Conservation (phyloP, 306 rosid genomes). For the Quercus alba region DNA sequence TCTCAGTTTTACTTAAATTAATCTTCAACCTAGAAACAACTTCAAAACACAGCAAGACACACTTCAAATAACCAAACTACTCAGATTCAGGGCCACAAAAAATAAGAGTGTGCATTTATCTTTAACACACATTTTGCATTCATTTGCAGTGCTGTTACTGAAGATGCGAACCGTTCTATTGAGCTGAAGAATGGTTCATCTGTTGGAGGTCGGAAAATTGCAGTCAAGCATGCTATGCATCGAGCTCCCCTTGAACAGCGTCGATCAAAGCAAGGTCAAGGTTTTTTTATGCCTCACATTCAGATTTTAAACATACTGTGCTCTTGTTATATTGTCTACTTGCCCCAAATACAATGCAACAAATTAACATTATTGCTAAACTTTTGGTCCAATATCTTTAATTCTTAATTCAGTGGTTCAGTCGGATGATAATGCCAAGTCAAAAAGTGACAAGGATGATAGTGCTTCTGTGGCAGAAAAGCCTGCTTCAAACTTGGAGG, state of each 20-base stretch:
- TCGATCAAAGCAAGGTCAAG: slow-evolving; percentile 61
- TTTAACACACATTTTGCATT: slow-evolving; percentile 3
- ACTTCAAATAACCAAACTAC: no score
- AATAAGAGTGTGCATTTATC: background rate
- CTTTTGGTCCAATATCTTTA: slow-evolving; percentile 5
- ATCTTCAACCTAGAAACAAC: no score
- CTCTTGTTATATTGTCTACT: background rate
- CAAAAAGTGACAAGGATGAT: slow-evolving; percentile 36
- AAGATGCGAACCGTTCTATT: slow-evolving; percentile 78
- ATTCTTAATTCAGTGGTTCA: slow-evolving; percentile 26
- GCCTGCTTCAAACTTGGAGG: slow-evolving; percentile 41
- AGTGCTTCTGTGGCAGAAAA: slow-evolving; percentile 33
- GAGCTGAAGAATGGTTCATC: slow-evolving; percentile 72
- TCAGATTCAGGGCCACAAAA: no score
- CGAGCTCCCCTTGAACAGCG: slow-evolving; percentile 77
- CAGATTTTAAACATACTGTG: slow-evolving; percentile 5
- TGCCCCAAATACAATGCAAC: slow-evolving; percentile 12
- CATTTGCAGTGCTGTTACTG: slow-evolving; percentile 70
- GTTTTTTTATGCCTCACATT: slow-evolving; percentile 35
- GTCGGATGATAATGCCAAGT: slow-evolving; percentile 29
- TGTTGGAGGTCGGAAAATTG: slow-evolving; percentile 72
- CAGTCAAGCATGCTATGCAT: slow-evolving; percentile 80
- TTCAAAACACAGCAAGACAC: no score
- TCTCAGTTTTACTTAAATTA: no score
- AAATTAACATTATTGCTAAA: background rate